A percentile compares a stretch with the other conserved stretches of the same genome.
Evolutionary conservation across 208 protist genomes (phyloP).

Genomic region (Leishmania martiniquensis): DNA sequence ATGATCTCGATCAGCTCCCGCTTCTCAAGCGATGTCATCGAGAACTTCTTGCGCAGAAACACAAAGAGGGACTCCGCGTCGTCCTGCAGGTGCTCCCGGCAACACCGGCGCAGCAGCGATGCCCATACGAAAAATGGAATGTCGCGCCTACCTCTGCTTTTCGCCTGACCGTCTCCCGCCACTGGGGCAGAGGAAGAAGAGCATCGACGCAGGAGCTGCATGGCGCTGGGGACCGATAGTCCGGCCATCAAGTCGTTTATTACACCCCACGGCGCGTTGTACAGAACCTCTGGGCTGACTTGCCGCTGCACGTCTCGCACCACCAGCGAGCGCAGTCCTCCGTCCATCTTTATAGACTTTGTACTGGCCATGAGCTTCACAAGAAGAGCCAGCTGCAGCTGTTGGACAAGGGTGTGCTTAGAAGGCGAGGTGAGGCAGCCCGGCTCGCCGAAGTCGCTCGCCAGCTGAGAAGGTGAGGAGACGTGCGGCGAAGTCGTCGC

Average conservation of each 20-base stretch:
- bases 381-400: slow-evolving; percentile 63
- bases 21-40: slow-evolving; percentile 50
- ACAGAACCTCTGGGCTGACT: slow-evolving; percentile 39
- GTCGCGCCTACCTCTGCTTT: slow-evolving; percentile 8
- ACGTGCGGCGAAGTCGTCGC: background rate
- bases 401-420: slow-evolving; percentile 37
- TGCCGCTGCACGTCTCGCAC: slow-evolving; percentile 74
- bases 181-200: background rate
- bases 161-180: slow-evolving; percentile 10
- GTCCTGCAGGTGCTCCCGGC: slow-evolving; percentile 70
- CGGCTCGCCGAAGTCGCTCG: background rate
- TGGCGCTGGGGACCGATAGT: slow-evolving; percentile 76
- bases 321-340: slow-evolving; percentile 67
- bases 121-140: slow-evolving; percentile 86
- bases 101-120: slow-evolving; percentile 78
- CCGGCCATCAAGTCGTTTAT: slow-evolving; percentile 83
- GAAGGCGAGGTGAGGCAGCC: slow-evolving; percentile 37
- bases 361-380: slow-evolving; percentile 77
- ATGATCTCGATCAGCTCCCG: slow-evolving; percentile 87
- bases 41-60: slow-evolving; percentile 77
- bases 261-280: slow-evolving; percentile 64
- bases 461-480: slow-evolving; percentile 2
- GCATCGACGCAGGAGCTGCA: slow-evolving; percentile 61
- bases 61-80: slow-evolving; percentile 78
- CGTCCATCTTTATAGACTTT: slow-evolving; percentile 77